Base-by-base conservation (phyloP, 2,329 filamentous ascomycete species). In the Aspergillus sp. region DNA sequence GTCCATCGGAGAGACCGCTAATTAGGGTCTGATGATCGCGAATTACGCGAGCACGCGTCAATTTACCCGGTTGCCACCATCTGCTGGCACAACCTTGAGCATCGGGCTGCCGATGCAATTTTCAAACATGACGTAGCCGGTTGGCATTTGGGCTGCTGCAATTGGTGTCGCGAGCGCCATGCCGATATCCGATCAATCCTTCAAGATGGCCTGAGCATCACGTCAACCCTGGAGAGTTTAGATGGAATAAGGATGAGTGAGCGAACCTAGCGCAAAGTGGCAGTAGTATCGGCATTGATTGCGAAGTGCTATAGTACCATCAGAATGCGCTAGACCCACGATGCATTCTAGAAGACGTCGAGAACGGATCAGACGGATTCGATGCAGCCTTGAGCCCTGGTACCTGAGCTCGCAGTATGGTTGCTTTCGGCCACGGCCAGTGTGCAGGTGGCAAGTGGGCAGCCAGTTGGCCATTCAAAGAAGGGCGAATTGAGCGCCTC, bases 281-380 rank as follows among this genome's bases (percentile, higher is more conserved):
- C 9, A 41, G 34, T 6, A 41, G 34, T 41, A 15, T 41, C 25
- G 34, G 34, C 34, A 47, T 30, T 30, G 8, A 34, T 48, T 47
- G 38, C 19, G 41, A 28, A 28, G 25, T 28, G 19, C 19, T 28
- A 28, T 28, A 28, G 25, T 28, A 28, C 25, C 45, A 67, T 59
- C 25, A 38, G 22, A 51, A 60, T 66, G 68, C 68, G 60, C 66
- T 64, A 55, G 66, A 66, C 62, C 67, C 67, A 67, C 59, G 61
- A 62, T 69, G 60, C 51, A 67, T 76, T 76, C 73, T 74, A 75
- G 73, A 76, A 76, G 66, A 72, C 68, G 57, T 72, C 72, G 64
- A 71, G 73, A 75, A 75, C 65, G 66, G 63, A 56, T 58, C 52
- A 59, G 59, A 54, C 59, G 55, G 55, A 48, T 59, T 64, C 54